Base-by-base conservation (phyloP, 202 grass and related monocot species). In the Setaria italica region DNA sequence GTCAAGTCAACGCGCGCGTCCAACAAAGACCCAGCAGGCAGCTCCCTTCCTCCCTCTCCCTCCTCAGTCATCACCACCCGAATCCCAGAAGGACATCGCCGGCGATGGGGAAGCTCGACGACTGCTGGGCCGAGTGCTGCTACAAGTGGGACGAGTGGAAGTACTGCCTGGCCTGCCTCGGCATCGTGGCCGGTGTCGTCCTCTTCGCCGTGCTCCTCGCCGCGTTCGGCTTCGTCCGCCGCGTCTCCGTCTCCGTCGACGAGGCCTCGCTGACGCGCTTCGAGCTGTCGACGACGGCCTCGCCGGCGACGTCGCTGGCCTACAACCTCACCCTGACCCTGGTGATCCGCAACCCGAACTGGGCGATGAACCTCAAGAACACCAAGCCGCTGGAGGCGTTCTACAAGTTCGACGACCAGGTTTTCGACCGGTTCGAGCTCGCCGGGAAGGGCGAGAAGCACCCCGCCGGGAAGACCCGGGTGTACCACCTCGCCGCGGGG, bases 261-360 rank as follows among this genome's bases (percentile, higher is more conserved):
- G 78, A 76, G 17, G 88, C 83, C 14, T 86, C 78, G 0, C 72
- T 90, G 0, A 82, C 78, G 9, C 67, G 83, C 1, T 77, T 90
- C 56, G 65, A 51, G 3, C 65, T 90, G 2, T 1, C 82, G 0
- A 72, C 78, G 14, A 3, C 0, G 4, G 86, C 0, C 39, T 41
- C 78, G 25, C 25, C 25, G 25, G 25, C 25, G 25, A 25, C 25
- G 0, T 32, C 83, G 29, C 15, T 90, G 5, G 65, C 88, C 0
- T 90, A 82, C 88, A 86, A 90, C 79, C 83, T 90, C 13, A 66
- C 88, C 1, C 83, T 86, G 0, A 67, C 65, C 0, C 88, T 90
- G 29, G 12, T 32, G 20, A 15, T 90, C 72, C 78, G 37, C 30
- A 90, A 90, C 88, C 49, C 41, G 0, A 90, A 90, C 73, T 90